Conservation (phyloP, 2,329 filamentous ascomycete genomes). For the Ascochyta koolunga region DNA sequence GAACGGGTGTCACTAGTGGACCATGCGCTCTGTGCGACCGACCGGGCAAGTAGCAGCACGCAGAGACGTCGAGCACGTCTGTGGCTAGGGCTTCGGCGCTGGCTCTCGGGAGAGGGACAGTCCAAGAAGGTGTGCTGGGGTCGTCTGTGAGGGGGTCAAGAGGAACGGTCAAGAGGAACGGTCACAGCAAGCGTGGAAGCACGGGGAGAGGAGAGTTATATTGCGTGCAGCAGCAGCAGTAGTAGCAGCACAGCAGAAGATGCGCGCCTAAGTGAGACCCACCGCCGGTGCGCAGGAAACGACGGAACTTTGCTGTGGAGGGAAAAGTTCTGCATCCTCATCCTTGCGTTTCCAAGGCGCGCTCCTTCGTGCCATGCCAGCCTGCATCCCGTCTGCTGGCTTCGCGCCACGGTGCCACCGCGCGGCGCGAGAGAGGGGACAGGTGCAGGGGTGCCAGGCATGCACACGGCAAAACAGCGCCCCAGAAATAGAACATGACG, state of each 20-base stretch:
- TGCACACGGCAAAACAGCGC: conserved; percentile 29
- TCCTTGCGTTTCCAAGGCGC: conserved; percentile 22
- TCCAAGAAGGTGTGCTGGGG: conserved; percentile 2
- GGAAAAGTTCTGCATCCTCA: conserved; percentile 18
- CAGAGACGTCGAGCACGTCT: conserved; percentile 33
- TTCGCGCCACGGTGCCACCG: conserved; percentile 27
- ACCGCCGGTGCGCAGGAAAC: conserved; percentile 29
- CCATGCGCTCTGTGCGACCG: conserved; percentile 13
- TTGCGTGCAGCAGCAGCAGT: conserved; percentile 28
- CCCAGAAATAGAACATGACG: conserved; percentile 39
- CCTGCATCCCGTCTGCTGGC: conserved; percentile 30
- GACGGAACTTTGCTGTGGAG: conserved; percentile 27
- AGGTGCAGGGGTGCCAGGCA: conserved; percentile 15
- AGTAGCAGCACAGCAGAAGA: conserved; percentile 4
- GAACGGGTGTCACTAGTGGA: conserved; percentile 33
- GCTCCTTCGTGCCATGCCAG: conserved; percentile 23
- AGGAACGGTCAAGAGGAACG: conserved; percentile 12
- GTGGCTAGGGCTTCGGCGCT: conserved; percentile 14
- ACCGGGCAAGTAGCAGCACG: conserved; percentile 13
- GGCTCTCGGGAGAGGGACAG: background rate
- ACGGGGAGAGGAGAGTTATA: conserved; percentile 35
- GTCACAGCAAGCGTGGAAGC: conserved; percentile 19
- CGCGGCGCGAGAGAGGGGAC: conserved; percentile 10
- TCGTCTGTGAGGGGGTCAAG: conserved; percentile 15
- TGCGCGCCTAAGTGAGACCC: conserved; percentile 26